Evolutionary conservation across 2,329 filamentous ascomycete genomes (phyloP), one percentile per base, ranked within the genome.

Genomic region (Penicillium paneum): DNA sequence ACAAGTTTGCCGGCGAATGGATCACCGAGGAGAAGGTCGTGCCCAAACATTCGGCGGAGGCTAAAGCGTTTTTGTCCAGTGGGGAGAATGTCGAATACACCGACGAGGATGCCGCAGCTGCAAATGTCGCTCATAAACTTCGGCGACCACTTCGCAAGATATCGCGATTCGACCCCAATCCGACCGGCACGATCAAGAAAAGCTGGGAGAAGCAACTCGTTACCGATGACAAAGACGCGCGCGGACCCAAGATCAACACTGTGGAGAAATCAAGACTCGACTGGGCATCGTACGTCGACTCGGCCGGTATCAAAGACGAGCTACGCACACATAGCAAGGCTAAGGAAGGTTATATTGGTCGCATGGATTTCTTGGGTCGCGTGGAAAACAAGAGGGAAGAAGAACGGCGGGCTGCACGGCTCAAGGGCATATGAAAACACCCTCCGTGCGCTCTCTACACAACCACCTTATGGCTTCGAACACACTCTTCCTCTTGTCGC

Each of bases 201-300:
- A 76, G 69, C 61, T 76, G 74, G 74, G 72, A 74, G 64, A 75
- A 74, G 52, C 69, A 73, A 35, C 51, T 73, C 54, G 49, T 60
- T 21, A 51, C 64, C 0, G 65, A 61, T 44, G 63, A 63, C 8
- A 62, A 64, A 35, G 67, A 66, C 29, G 57, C 75, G 66, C 63
- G 79, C 71, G 73, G 80, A 64, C 80, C 81, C 54, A 86, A 85
- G 64, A 79, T 87, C 72, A 87, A 85, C 60, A 85, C 84, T 0
- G 82, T 87, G 46, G 83, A 86, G 70, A 87, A 87, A 70, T 85
- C 81, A 29, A 79, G 83, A 49, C 73, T 86, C 64, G 84, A 87
- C 62, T 87, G 84, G 84, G 83, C 82, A 19, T 78, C 79, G 11
- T 85, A 84, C 64, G 84, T 87, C 38, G 82, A 85, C 64, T 73